Percentiles rank a stretch among this genome's conserved stretches.
These are phyloP conservation scores for Phytophthora megakarya DNA, from an alignment of 352 stramenopile species.

Conservation along the genomic window DNA sequence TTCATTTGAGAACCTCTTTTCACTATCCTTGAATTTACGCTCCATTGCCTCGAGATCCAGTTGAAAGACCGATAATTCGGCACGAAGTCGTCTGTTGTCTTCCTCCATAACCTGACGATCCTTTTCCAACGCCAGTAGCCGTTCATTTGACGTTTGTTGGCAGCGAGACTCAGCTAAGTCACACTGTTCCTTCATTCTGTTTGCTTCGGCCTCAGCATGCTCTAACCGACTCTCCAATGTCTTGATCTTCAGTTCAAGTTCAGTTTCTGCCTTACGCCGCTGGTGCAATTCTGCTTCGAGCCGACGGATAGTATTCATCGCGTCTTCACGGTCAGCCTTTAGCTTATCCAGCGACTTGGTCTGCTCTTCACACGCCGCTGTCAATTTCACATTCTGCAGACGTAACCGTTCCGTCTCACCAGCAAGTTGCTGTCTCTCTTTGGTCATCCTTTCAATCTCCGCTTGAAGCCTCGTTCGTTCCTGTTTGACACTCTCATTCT, in stretches of 20 bases:
- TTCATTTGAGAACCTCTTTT: constrained; percentile 45
- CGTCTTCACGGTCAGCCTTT: constrained; percentile 49
- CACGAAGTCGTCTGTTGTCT: constrained; percentile 58
- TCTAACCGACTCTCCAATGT: constrained; percentile 50
- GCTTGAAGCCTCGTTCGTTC: constrained; percentile 48
- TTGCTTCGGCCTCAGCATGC: constrained; percentile 47
- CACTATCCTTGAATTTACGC: constrained; percentile 48
- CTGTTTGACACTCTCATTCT: constrained; percentile 55
- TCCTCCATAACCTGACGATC: constrained; percentile 56
- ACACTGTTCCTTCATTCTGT: constrained; percentile 46
- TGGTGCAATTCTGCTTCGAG: constrained; percentile 54
- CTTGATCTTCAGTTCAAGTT: constrained; percentile 49
- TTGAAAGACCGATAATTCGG: constrained; percentile 50
- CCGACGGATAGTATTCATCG: constrained; percentile 49
- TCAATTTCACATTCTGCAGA: constrained; percentile 63
- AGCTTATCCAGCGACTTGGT: constrained; percentile 51
- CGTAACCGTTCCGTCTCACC: constrained; percentile 47
- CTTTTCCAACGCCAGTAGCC: constrained; percentile 56
- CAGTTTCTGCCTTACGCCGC: constrained; percentile 41
- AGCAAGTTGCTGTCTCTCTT: constrained; percentile 53
- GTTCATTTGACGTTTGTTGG: constrained; percentile 64
- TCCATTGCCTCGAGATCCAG: constrained; percentile 54
- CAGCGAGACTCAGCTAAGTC: constrained; percentile 43
- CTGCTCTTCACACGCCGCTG: constrained; percentile 58
- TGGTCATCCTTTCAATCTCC: constrained; percentile 55